Base-by-base conservation (phyloP, 306 rosid species). In the Rosa persica region DNA sequence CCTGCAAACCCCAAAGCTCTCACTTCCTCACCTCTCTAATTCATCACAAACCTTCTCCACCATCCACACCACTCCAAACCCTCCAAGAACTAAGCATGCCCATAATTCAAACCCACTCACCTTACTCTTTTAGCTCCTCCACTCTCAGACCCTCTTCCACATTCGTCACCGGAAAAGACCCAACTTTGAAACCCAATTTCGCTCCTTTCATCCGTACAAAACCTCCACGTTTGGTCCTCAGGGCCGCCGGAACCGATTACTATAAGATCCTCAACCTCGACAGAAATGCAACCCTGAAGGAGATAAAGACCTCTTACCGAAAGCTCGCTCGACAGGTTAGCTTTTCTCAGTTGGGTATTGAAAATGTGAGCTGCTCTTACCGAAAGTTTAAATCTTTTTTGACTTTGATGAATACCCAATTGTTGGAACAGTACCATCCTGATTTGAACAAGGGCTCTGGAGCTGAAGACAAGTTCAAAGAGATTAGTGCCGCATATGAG, bases 401-500 rank as follows among this genome's bases (percentile, higher is more conserved):
- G 76, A 79, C 73, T 49, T 57, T 80, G 74, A 10, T 42, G 36
- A 22, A 40, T 76, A 55, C 75, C 46, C 17, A 51, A 25, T 54
- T 25, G 39, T 57, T 72, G 74, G 76, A 79, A 80, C 85, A 95
- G 99, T 90, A 93, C 81, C 99, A 95, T 90, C 99, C 98, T 39
- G 98, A 62, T 62, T 12, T 27, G 67, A 61, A 94, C 81, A 93
- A 85, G 87, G 85, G 73, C 65, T 88, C 93, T 23, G 96, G 96
- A 78, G 88, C 97, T 23, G 98, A 95, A 79, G 98, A 95, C 76
- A 95, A 85, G 84, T 95, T 95, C 89, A 92, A 95, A 81, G 96
- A 93, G 87, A 95, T 95, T 73, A 90, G 98, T 85, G 93, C 96
- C 82, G 99, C 98, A 30, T 95, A 95, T 51, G 98, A 95, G 99